phyloP scores from a whole-genome alignment of 768 basidiomycete genomes.

The Russula emetica region DNA sequence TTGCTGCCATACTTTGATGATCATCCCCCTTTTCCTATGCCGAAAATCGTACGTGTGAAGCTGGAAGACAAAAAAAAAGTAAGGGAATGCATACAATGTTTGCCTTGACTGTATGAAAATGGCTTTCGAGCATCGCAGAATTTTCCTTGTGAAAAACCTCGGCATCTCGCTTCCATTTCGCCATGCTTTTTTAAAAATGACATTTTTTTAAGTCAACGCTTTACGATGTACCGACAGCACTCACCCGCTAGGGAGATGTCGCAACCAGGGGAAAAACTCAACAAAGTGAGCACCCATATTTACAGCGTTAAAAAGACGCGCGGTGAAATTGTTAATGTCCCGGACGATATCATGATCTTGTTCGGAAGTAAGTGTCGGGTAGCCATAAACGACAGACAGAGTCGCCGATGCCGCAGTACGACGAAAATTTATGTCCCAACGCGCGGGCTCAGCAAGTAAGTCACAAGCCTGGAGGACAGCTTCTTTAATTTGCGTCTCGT shows the following conservation, averaged over 20 bases:
- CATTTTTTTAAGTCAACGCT: too few relatives aligned
- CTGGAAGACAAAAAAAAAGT: neutral
- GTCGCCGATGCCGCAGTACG: neutral
- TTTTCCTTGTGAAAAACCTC: neutral
- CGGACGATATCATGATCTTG: too few relatives aligned
- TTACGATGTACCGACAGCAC: neutral
- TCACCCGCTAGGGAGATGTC: neutral
- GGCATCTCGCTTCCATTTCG: neutral
- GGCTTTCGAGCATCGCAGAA: conserved; percentile 1
- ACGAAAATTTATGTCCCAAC: neutral
- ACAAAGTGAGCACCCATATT: too few relatives aligned
- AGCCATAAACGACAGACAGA: neutral
- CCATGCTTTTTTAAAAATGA: neutral
- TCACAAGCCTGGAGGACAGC: neutral
- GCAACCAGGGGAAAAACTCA: conserved; percentile 1
- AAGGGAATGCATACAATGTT: neutral
- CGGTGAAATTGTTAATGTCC: too few relatives aligned
- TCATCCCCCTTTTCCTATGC: neutral
- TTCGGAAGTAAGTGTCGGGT: too few relatives aligned
- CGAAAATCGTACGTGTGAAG: neutral
- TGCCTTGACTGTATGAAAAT: neutral
- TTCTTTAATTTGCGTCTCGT: neutral
- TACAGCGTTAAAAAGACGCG: too few relatives aligned
- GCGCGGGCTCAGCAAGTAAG: neutral
- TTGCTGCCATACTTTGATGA: neutral